These are phyloP conservation scores for Aureoboletus auriporus DNA, from an alignment of 768 basidiomycete species.

Conservation along the genomic window DNA sequence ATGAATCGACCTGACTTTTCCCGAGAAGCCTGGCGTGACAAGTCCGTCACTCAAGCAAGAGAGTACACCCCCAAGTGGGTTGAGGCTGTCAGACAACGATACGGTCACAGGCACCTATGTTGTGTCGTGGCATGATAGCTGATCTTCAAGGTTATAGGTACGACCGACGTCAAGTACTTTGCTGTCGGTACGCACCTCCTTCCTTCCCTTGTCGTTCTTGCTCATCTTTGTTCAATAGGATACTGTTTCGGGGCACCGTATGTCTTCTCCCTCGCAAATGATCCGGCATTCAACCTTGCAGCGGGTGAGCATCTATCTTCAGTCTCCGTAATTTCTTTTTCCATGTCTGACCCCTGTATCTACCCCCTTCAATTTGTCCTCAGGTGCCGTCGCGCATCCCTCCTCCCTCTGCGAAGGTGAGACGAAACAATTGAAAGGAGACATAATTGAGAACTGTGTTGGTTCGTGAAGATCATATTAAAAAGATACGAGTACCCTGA, in stretches of 20 bases:
- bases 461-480: constrained; percentile 31
- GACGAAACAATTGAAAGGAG: constrained; percentile 36
- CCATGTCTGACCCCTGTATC: not conserved
- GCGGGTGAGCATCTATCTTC: constrained; percentile 35
- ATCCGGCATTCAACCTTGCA: constrained; percentile 35
- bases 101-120: constrained; percentile 32
- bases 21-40: constrained; percentile 40
- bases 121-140: not conserved
- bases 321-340: too few relatives aligned
- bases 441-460: constrained; percentile 44
- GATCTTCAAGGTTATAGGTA: constrained; percentile 3
- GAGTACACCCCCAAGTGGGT: constrained; percentile 49
- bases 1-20: constrained; percentile 35
- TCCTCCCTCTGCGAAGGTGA: constrained; percentile 17
- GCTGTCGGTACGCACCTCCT: constrained; percentile 36
- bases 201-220: not conserved
- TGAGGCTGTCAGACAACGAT: constrained; percentile 43
- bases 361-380: too few relatives aligned
- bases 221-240: constrained; percentile 28
- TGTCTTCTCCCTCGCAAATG: constrained; percentile 43
- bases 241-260: constrained; percentile 59
- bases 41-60: constrained; percentile 32
- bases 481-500: not conserved
- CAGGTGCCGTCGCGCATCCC: constrained; percentile 58
- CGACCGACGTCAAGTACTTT: constrained; percentile 36